phyloP scores from a whole-genome alignment of 352 stramenopile genomes.

The Globisporangium abappressorium region DNA sequence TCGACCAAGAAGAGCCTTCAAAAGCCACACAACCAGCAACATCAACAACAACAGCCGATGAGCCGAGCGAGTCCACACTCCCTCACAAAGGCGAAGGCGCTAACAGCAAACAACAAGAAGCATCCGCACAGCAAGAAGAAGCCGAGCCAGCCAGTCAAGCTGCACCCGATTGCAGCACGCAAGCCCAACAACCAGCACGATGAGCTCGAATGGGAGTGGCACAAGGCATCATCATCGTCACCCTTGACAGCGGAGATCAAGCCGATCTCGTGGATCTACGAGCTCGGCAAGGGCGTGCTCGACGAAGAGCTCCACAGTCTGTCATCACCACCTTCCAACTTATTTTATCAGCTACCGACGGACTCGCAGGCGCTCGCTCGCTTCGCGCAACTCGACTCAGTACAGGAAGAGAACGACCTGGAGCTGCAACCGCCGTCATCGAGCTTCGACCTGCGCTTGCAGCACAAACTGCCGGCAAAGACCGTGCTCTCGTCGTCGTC shows the following conservation, averaged over 20 bases:
- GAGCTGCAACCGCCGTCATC: conserved; percentile 18
- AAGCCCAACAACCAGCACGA: conserved; percentile 29
- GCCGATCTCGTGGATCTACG: conserved; percentile 49
- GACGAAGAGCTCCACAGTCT: conserved; percentile 19
- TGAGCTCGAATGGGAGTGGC: conserved; percentile 16
- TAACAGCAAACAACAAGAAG: conserved; percentile 12
- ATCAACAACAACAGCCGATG: conserved; percentile 6
- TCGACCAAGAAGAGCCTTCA: neutral
- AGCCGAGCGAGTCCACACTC: neutral
- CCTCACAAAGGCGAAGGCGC: neutral
- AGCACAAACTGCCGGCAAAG: conserved; percentile 25
- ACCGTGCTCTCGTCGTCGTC: conserved; percentile 5
- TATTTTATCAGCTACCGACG: neutral
- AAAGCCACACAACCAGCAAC: conserved; percentile 2
- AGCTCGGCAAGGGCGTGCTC: conserved; percentile 37
- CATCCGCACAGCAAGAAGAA: neutral
- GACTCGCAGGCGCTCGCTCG: conserved; percentile 8
- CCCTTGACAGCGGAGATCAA: conserved; percentile 65
- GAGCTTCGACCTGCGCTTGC: conserved; percentile 13
- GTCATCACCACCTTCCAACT: neutral
- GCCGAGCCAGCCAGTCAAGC: conserved; percentile 19
- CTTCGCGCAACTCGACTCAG: conserved; percentile 15
- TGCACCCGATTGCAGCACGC: conserved; percentile 21
- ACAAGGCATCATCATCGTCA: conserved; percentile 7
- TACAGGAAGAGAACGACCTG: conserved; percentile 19